phyloP scores from a whole-genome alignment of 75 land plant species.

The Picea sitchensis region DNA sequence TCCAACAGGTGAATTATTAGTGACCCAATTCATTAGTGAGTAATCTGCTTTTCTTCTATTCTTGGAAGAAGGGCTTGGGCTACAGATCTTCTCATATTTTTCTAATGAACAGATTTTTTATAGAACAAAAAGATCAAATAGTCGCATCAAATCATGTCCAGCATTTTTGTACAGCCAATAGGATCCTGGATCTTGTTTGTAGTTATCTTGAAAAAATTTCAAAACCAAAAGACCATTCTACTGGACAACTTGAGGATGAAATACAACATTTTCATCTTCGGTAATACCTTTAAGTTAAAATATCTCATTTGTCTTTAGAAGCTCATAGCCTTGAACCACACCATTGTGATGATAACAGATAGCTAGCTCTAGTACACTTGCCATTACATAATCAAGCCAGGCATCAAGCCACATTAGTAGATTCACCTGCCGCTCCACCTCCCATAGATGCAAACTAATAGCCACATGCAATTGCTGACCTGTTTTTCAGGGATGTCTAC shows the following conservation, averaged over 20 bases:
- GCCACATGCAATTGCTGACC: slow-evolving; percentile 48
- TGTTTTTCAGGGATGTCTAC: too few species aligned
- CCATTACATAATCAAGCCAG: slow-evolving; percentile 99
- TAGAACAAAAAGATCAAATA: slow-evolving; percentile 89
- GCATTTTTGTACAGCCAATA: slow-evolving; percentile 96
- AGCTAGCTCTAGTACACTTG: slow-evolving; percentile 97
- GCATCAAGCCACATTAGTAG: slow-evolving; percentile 96
- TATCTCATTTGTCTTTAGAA: slow-evolving; percentile 95
- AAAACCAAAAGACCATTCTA: slow-evolving; percentile 94
- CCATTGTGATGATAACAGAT: slow-evolving; percentile 97
- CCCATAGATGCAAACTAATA: slow-evolving; percentile 97
- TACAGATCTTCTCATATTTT: slow-evolving; percentile 35
- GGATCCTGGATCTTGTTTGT: slow-evolving; percentile 98
- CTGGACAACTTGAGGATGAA: slow-evolving; percentile 94
- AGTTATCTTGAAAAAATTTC: slow-evolving; percentile 93
- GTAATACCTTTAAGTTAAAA: slow-evolving; percentile 85
- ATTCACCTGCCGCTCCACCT: slow-evolving; percentile 87
- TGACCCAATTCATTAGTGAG: slow-evolving; percentile 78
- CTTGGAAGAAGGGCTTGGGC: slow-evolving; percentile 60
- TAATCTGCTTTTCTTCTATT: slow-evolving; percentile 69
- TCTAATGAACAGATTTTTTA: slow-evolving; percentile 56
- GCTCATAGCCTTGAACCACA: slow-evolving; percentile 98
- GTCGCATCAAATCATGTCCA: slow-evolving; percentile 94
- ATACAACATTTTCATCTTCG: slow-evolving; percentile 89
- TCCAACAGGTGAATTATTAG: too few species aligned